Evolutionary conservation across 352 stramenopile genomes (phyloP), one percentile per base, ranked within the genome.

Genomic region (Phytophthora idaei): DNA sequence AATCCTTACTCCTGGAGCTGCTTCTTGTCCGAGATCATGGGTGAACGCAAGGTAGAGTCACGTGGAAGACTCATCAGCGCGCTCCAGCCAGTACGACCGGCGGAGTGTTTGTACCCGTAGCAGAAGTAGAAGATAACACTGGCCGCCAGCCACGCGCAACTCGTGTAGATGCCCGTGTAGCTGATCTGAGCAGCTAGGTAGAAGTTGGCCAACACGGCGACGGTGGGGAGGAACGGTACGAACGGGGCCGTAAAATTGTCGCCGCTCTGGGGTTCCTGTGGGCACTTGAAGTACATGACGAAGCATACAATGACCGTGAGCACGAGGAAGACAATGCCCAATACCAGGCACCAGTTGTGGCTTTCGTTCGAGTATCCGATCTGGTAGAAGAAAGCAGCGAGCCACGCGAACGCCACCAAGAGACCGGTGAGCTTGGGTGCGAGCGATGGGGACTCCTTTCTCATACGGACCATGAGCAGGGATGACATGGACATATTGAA

Each of bases 401-500:
- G 36, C 11, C 76, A 70, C 14, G 73, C 66, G 29, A 55, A 71
- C 6, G 49, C 57, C 3, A 91, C 77, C 31, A 89, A 69, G 29
- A 56, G 47, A 27, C 48, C 67, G 15, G 84, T 88, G 47, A 88
- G 69, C 50, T 74, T 80, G 4, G 78, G 71, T 0, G 74, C 75
- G 14, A 80, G 61, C 8, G 34, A 48, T 4, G 87, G 78, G 11
- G 83, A 89, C 5, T 80, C 67, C 45, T 90, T 81, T 36, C 75
- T 74, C 48, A 76, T 89, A 36, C 89, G 87, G 10, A 92, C 61
- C 54, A 95, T 81, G 6, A 97, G 61, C 5, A 96, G 73, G 41
- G 87, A 78, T 21, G 73, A 65, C 59, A 93, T 96, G 12, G 90
- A 82, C 63, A 96, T 85, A 64, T 90, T 92, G 73, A 97, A 97